Base-by-base conservation (phyloP, 2,329 filamentous ascomycete species). In the Phyllosticta citriasiana region DNA sequence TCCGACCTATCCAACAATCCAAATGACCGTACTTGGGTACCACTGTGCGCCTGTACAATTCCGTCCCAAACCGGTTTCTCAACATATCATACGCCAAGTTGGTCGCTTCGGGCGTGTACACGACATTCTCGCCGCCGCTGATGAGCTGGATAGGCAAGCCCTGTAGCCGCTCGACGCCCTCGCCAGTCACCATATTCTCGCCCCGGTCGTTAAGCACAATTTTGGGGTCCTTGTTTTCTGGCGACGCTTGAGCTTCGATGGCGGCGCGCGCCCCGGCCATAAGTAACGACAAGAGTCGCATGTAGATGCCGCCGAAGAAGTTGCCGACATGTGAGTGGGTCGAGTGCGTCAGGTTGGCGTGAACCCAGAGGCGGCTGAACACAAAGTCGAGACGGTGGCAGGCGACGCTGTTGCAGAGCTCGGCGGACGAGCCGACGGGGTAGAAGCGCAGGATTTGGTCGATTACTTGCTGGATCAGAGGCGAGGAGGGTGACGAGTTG, bases 241-340 rank as follows among this genome's bases (percentile, higher is more conserved):
- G 52, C 53, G 25, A 22, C 14, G 10, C 53, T 14, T 30, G 10
- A 5, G 40, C 40, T n/a, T 47, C 40, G 16, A 47, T 47, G 40
- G 40, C 22, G 6, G 16, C 55, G 50, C 8, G 14, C 54, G 8
- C 27, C 14, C 16, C 84, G 84, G 74, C 73, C 78, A 85, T 84
- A 10, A 87, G 77, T 62, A 84, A 74, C 40, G 78, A 69, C 57
- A 86, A 75, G 63, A 82, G 72, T 1, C 76, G 78, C 82, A 86
- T 86, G 69, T 82, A 83, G 59, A 84, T 80, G 59, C 85, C 85
- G 65, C 82, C 82, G 61, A 88, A 82, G 72, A 86, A 84, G 33
- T 80, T 78, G 69, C 84, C 79, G 55, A 86, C 80, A 67, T 85
- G 80, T 0, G 79, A 73, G 71, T 88, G 85, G 2, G 85, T 88